Conservation (phyloP, 345 rosid species). For the Corchorus olitorius region DNA sequence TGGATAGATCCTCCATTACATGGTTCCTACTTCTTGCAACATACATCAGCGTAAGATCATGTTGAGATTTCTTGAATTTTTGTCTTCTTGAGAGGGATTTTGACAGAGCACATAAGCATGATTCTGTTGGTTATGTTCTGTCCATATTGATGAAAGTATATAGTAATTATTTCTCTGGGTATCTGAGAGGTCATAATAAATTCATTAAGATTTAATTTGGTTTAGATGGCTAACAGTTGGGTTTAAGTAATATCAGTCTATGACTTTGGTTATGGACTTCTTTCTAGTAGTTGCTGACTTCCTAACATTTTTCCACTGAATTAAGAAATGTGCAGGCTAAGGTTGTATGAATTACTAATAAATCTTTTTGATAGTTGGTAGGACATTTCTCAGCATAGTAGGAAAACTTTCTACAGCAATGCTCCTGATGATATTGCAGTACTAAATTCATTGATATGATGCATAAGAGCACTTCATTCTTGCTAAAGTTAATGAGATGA, state of each 20-base stretch:
- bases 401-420: background rate
- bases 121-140: background rate
- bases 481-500: conserved; percentile 12
- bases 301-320: background rate
- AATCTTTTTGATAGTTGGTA: background rate
- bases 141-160: conserved; percentile 2
- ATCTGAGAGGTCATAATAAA: conserved; percentile 2
- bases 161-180: background rate
- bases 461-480: background rate
- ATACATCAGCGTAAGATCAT: background rate
- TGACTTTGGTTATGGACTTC: background rate
- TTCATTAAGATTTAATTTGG: background rate
- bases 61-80: conserved; percentile 10
- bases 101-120: background rate
- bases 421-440: background rate
- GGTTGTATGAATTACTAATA: conserved; percentile 5
- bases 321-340: background rate
- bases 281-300: background rate
- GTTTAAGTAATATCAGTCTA: background rate
- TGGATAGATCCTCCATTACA: background rate
- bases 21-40: background rate
- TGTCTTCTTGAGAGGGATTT: background rate
- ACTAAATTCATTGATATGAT: background rate
- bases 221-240: background rate
- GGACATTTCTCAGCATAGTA: background rate